Conservation (phyloP, 495 filamentous ascomycete genomes). For the Aspergillus saccharolyticus region DNA sequence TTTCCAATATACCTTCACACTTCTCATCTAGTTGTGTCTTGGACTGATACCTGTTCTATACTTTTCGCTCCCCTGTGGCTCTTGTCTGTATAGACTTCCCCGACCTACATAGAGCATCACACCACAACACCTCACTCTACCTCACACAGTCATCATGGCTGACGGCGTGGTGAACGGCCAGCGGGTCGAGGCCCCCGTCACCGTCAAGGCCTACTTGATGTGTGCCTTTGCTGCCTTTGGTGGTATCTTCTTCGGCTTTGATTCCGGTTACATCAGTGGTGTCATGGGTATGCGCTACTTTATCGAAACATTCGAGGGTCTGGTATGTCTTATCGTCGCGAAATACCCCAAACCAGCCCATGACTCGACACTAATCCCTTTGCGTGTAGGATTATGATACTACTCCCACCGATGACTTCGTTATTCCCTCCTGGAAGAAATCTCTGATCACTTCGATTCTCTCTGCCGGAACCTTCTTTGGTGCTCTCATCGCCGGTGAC, state of each 20-base stretch:
- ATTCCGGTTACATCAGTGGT: constrained; percentile 53
- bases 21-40: not conserved
- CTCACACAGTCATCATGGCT: constrained; percentile 16
- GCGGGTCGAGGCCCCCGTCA: constrained; percentile 57
- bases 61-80: not conserved
- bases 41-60: not conserved
- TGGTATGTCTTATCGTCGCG: constrained; percentile 20
- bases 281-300: constrained; percentile 51
- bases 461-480: constrained; percentile 72
- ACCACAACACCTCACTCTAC: not conserved
- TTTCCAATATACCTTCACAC: not conserved
- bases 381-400: constrained; percentile 19
- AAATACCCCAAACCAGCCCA: not conserved
- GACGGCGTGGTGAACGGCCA: constrained; percentile 16
- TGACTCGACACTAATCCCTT: not conserved
- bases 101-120: not conserved
- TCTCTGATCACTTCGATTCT: constrained; percentile 70
- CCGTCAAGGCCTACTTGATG: constrained; percentile 57
- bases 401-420: constrained; percentile 29
- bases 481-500: constrained; percentile 65
- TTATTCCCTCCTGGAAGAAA: constrained; percentile 44
- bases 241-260: constrained; percentile 54
- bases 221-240: constrained; percentile 57
- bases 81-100: not conserved
- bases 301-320: constrained; percentile 37